phyloP scores from a whole-genome alignment of 345 rosid species.

The Gossypium rotundifolium region DNA sequence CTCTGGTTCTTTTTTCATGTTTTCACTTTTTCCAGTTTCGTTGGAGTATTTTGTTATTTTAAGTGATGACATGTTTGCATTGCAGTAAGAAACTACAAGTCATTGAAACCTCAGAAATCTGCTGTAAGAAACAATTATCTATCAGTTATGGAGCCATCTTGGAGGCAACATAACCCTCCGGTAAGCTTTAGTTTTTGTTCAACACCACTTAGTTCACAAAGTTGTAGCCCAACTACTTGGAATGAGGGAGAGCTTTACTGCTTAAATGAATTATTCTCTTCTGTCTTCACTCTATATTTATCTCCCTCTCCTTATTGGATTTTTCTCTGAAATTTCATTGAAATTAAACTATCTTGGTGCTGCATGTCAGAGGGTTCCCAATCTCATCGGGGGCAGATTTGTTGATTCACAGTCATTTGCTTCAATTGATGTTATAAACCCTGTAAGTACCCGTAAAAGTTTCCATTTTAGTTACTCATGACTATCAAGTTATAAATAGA shows the following conservation, averaged over 20 bases:
- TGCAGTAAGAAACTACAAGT: conserved; percentile 56
- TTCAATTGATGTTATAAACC: conserved; percentile 55
- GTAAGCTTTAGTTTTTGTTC: conserved; percentile 38
- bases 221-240: conserved; percentile 12
- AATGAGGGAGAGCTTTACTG: conserved; percentile 3
- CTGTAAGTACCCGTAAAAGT: conserved; percentile 39
- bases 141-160: conserved; percentile 40
- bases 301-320: background rate
- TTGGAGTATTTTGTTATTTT: background rate
- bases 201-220: conserved; percentile 11
- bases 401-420: conserved; percentile 52
- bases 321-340: conserved; percentile 18
- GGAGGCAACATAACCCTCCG: conserved; percentile 42
- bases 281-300: background rate
- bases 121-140: conserved; percentile 34
- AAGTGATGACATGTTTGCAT: background rate
- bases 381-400: conserved; percentile 65
- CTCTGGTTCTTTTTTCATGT: background rate
- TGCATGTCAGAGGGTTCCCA: conserved; percentile 52
- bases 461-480: conserved; percentile 1
- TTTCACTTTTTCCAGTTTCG: background rate
- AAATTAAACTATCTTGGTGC: conserved; percentile 9
- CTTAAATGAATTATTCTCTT: conserved; percentile 1
- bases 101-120: conserved; percentile 42
- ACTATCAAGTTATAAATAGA: background rate